Conservation (phyloP, 139 green algal species). For the Axilococcus clingmanii region DNA sequence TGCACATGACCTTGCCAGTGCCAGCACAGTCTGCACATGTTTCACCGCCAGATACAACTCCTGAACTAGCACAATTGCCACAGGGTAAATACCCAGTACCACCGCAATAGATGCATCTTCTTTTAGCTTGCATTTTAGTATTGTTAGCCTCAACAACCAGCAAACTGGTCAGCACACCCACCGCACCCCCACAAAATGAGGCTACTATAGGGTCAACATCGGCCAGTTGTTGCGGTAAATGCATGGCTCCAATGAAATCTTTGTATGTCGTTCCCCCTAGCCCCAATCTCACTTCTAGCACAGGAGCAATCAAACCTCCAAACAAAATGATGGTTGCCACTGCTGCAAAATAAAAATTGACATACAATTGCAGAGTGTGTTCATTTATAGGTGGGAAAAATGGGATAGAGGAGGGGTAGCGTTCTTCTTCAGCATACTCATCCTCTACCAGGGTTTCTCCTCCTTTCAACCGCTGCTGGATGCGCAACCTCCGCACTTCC, state of each 20-base stretch:
- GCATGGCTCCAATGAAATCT: conserved; percentile 84
- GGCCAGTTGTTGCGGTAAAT: conserved; percentile 83
- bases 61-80: conserved; percentile 68
- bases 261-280: conserved; percentile 83
- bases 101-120: conserved; percentile 68
- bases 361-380: conserved; percentile 80
- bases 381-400: conserved; percentile 81
- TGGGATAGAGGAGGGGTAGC: conserved; percentile 65
- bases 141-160: conserved; percentile 96
- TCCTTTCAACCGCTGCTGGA: conserved; percentile 87
- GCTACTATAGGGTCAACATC: conserved; percentile 97
- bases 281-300: conserved; percentile 86
- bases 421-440: conserved; percentile 23
- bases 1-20: conserved; percentile 97
- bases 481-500: conserved; percentile 86
- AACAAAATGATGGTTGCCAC: conserved; percentile 83
- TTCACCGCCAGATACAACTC: conserved; percentile 11
- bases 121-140: conserved; percentile 66
- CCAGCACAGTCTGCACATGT: conserved; percentile 60
- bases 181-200: conserved; percentile 91
- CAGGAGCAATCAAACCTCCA: conserved; percentile 80
- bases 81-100: conserved; percentile 83
- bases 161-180: conserved; percentile 87
- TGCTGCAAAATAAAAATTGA: conserved; percentile 53
- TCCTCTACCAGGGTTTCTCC: not conserved